Evolutionary conservation across 2,329 filamentous ascomycete species (phyloP), one percentile per base, ranked within the genome.

Genomic region (Cordyceps tenuipes): DNA sequence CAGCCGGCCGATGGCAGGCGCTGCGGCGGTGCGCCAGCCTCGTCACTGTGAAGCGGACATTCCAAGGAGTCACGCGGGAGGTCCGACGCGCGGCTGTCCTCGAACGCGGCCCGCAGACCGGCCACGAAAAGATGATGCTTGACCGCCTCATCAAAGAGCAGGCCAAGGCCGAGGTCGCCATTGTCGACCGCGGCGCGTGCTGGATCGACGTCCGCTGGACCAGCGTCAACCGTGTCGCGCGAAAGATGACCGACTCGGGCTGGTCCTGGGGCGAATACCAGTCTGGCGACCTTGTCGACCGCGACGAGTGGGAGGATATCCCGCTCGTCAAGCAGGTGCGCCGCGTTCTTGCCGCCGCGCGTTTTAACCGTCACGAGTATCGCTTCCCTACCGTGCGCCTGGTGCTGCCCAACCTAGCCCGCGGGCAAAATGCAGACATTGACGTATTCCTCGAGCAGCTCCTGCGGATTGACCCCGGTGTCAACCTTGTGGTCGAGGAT

Each of bases 161-260:
- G 57, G 67, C 66, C 36, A 69, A 70, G 3, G 66, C 72, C 8
- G 70, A 72, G 23, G 72, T 73, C 1, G 66, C 73, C 29, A 70
- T 75, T 39, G 72, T 76, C 21, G 67, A 71, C 9, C 68, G 66
- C n/a, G 73, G 70, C 5, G 60, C 54, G 2, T 68, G 73, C 63
- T 76, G 72, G 72, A 50, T 76, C 41, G 68, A 68, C 17, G 62
- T 71, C 49, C 68, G 70, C 34, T 66, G 68, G 8, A 64, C 73
- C 1, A 68, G 67, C 52, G 63, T 65, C 13, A 67, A 71, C 51
- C 65, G 73, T 31, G 66, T 76, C 56, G 71, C 71, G 8, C 66
- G 73, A 3, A 73, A 77, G 50, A 72, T 77, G 74, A 69, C 69
- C 3, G 74, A 75, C 50, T 68, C 68, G n/a, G 75, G 75, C 4